Evolutionary conservation across 768 basidiomycete species (phyloP), one percentile per base, ranked within the genome.

Genomic region (Mrakia frigida): DNA sequence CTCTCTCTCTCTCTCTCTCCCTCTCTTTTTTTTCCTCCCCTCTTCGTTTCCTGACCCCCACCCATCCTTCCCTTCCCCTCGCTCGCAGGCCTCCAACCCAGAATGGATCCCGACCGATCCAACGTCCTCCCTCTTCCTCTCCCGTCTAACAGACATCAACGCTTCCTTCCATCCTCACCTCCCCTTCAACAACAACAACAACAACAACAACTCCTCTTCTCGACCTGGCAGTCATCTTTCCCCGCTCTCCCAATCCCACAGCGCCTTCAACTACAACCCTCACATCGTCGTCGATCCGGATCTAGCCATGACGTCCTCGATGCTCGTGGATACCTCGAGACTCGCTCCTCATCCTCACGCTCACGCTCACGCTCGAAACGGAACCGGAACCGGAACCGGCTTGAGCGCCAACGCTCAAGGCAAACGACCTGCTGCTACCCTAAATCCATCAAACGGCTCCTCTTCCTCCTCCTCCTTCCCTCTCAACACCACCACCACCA

Each of bases 71-170:
- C 31, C 5, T 14, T 73, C 72, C 33, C 59, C 41, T 50, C 46
- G 43, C 74, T 60, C 50, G 5, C 79, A 91, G 89, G 93, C 93
- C 60, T 91, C 93, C 0, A 92, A 98, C 84, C 96, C 96, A 16
- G 92, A 94, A 77, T 99, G 96, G 96, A 91, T 88, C 78, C 96
- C 96, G 0, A 86, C 89, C 0, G 95, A 99, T 81, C 93, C 94
- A 0, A 88, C 92, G 5, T 91, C 93, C 18, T 98, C 94, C 2
- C 86, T 97, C 18, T 98, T 94, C 83, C 88, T 98, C 73, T 91
- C 87, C 79, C 88, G 92, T 68, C 89, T 98, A 85, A 81, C 82
- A 13, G 83, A 84, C 14, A 52, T 80, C 52, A 79, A 82, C 71
- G 25, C 67, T 6, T 74, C 78, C 84, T 71, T 74, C 74, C 56